Evolutionary conservation across 768 basidiomycete genomes (phyloP).

Genomic region (Suillus americanus): DNA sequence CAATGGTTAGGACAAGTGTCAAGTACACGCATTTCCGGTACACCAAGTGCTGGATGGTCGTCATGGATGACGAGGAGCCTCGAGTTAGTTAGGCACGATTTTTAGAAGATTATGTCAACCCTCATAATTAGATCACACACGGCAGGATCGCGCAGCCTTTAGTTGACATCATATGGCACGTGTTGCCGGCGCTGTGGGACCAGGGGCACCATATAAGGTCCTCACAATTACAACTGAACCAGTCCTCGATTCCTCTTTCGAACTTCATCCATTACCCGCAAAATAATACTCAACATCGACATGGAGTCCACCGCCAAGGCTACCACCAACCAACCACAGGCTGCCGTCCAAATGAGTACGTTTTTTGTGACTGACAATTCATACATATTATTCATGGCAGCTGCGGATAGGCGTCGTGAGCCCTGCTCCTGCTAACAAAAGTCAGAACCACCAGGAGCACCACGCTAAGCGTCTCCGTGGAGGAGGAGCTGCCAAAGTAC

Average conservation of each 20-base stretch:
- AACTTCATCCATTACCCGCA: slow-evolving; percentile 5
- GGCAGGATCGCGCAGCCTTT: slow-evolving; percentile 2
- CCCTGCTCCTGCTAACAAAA: slow-evolving; percentile 36
- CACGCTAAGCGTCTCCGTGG: slow-evolving; percentile 63
- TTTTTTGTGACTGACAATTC: slow-evolving; percentile 7
- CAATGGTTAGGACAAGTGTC: neutral
- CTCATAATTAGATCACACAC: neutral
- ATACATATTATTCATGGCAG: neutral
- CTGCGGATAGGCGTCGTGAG: slow-evolving; percentile 43
- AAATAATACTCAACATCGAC: slow-evolving; percentile 27
- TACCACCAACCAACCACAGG: slow-evolving; percentile 56
- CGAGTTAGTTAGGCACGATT: neutral
- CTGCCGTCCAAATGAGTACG: slow-evolving; percentile 63
- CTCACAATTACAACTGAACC: slow-evolving; percentile 2
- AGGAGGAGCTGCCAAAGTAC: slow-evolving; percentile 67
- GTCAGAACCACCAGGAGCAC: slow-evolving; percentile 41
- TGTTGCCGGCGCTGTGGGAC: slow-evolving; percentile 7
- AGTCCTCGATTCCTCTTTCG: neutral
- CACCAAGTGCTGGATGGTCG: neutral
- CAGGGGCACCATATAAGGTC: slow-evolving; percentile 6
- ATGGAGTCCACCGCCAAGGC: slow-evolving; percentile 32
- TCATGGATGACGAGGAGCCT: slow-evolving; percentile 1
- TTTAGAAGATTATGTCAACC: neutral
- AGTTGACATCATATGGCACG: slow-evolving; percentile 11
- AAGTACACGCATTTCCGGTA: neutral